phyloP scores from a whole-genome alignment of 768 basidiomycete species.

The Daedaleopsis nitida region DNA sequence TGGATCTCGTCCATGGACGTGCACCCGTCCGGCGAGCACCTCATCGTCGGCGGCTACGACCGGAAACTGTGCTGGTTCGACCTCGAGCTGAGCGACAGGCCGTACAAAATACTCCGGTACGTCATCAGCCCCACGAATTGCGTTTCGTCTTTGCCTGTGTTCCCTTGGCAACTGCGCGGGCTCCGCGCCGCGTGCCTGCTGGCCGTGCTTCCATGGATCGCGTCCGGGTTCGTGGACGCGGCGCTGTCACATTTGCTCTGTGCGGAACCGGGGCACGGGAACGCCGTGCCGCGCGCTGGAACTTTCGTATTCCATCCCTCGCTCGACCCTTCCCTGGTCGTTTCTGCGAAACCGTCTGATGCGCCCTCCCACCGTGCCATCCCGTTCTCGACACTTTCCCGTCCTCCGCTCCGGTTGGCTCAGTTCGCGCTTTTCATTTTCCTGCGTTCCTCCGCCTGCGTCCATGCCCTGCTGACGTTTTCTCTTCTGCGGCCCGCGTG shows the following conservation, averaged over 20 bases:
- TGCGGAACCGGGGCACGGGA: too few relatives aligned
- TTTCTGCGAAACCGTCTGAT: background rate
- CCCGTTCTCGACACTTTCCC: background rate
- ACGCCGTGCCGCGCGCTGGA: too few relatives aligned
- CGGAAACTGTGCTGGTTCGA: conserved; percentile 99
- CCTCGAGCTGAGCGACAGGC: conserved; percentile 93
- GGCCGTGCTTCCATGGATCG: background rate
- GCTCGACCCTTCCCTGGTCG: too few relatives aligned
- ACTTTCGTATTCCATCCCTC: background rate
- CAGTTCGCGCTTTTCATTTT: too few relatives aligned
- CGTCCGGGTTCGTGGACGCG: background rate
- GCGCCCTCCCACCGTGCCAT: background rate
- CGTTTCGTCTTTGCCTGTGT: conserved; percentile 5
- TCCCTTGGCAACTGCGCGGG: background rate
- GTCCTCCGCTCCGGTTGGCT: too few relatives aligned
- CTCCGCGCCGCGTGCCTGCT: background rate
- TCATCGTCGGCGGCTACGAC: conserved; percentile 98
- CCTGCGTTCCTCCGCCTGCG: too few relatives aligned
- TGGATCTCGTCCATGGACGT: conserved; percentile 99
- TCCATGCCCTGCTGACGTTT: background rate
- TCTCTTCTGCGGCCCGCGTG: too few relatives aligned
- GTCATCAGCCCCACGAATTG: too few relatives aligned
- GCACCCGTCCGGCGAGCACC: conserved; percentile 93
- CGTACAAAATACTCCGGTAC: conserved; percentile 93
- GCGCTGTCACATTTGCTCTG: too few relatives aligned